Base-by-base conservation (phyloP, 495 filamentous ascomycete species). In the Penicillium paradoxum region DNA sequence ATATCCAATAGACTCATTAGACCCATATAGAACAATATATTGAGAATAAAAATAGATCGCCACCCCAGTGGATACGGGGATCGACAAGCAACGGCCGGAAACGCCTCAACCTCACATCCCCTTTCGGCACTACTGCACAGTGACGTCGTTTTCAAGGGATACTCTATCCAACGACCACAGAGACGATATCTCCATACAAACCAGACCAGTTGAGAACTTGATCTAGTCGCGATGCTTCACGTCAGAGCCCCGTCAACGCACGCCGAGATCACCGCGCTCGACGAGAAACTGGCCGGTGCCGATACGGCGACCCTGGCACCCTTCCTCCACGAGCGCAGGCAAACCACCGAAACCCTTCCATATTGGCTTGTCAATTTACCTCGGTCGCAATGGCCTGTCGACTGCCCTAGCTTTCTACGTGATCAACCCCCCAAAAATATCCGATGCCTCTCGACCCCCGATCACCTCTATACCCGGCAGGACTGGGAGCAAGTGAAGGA, bases 291-390 rank as follows among this genome's bases (percentile, higher is more conserved):
- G 17, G 51, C 58, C 17, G 55, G 64, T 10, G 46, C 64, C 21
- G 54, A 59, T 51, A 36, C 53, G 18, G 38, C 42, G 4, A 27
- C 56, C 17, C 53, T 57, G 9, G 51, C 53, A 6, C 49, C 41
- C 14, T 58, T 57, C 33, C 14, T 57, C 13, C 38, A 55, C 13
- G 43, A 51, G 1, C 49, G 44, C 18, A 40, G 25, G 17, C 22
- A 56, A 22, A 32, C 44, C 9, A 13, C 51, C n/a, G 49, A 65
- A 34, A 49, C 51, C 22, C 62, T 85, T 15, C 86, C 87, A 1
- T 95, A 85, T 73, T 95, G 88, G 89, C 81, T 88, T 37, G 76
- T 89, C 56, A 95, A 96, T 65, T 68, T 93, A 14, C 85, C 87
- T 4, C 71, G 65, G 15, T 58, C 71, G 19, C 65, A 83, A 57